Percentiles rank a stretch among this genome's conserved stretches.
phyloP scores from a whole-genome alignment of 2,329 filamentous ascomycete genomes.

The Pestalotiopsis sp. region DNA sequence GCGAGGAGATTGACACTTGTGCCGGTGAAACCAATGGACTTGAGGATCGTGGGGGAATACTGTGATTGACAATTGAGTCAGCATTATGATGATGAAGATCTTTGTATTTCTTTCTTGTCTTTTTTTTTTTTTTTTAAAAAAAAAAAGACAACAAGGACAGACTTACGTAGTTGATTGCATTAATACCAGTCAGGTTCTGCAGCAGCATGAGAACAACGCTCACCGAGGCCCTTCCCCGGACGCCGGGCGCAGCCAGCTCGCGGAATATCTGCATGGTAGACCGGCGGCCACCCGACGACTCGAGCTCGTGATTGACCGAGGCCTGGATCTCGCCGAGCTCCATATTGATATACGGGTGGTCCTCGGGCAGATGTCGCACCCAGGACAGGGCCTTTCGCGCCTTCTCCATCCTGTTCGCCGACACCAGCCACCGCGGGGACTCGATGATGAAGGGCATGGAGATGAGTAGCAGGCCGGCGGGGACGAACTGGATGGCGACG shows the following conservation, averaged over 20 bases:
- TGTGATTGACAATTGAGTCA: not conserved
- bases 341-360: constrained; percentile 27
- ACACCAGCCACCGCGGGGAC: constrained; percentile 25
- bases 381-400: constrained; percentile 20
- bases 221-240: not conserved
- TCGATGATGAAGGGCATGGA: constrained; percentile 25
- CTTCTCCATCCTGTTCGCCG: constrained; percentile 21
- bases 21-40: constrained; percentile 48
- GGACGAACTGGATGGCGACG: constrained; percentile 26
- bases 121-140: no score
- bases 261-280: constrained; percentile 27
- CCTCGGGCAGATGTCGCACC: constrained; percentile 27
- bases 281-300: constrained; percentile 35
- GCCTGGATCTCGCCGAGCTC: constrained; percentile 33
- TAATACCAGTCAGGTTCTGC: constrained; percentile 39
- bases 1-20: constrained; percentile 54
- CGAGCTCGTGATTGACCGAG: constrained; percentile 36
- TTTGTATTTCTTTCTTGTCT: no score
- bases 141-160: no score
- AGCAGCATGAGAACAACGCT: constrained; percentile 19
- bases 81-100: not conserved
- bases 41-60: constrained; percentile 71
- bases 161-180: constrained; percentile 71
- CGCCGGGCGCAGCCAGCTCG: constrained; percentile 21
- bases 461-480: constrained; percentile 28